Base-by-base conservation (phyloP, 192 early-diverging fungal genomes). In the Paraglomus occultum region DNA sequence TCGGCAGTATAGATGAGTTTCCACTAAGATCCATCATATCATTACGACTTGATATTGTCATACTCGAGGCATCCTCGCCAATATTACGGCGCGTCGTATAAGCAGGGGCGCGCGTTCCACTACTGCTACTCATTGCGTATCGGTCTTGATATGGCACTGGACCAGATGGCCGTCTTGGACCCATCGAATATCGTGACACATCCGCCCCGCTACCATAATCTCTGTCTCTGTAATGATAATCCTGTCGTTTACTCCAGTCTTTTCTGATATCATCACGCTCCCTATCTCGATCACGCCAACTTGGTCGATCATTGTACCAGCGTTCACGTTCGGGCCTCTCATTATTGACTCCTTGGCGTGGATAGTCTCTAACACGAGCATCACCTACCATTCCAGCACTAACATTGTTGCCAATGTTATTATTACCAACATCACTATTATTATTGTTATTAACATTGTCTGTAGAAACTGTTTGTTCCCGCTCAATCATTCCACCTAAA, bases 261-360 rank as follows among this genome's bases (percentile, higher is more conserved):
- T 64, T 64, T 10, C 63, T 45, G 48, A 15, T n/a, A 20, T 48
- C 44, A 5, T 57, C 54, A 3, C 31, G 31, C 1, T 31, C 31
- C 39, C 54, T 57, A 7, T 64, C 63, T 23, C 63, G 63, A 22
- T 64, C 63, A 49, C 63, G 42, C 63, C 63, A 64, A 3, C 31
- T 31, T 31, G 1, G 31, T 31, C 31, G 31, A 4, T 64, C 63
- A 23, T 48, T 50, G n/a, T 63, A 40, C 18, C 17, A 8, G 23
- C 57, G 20, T 42, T 43, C 39, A 17, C 15, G 15, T 42, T 18
- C 39, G 50, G 8, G 7, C 46, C 50, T 31, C 23, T 20, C 17
- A 64, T 38, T 20, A 50, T 64, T 46, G 17, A 10, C 63, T 17
- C 63, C 46, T 1, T 12, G 14, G 12, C 63, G 17, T 45, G 63